Conservation (phyloP, 345 rosid species). For the Angophora floribunda region DNA sequence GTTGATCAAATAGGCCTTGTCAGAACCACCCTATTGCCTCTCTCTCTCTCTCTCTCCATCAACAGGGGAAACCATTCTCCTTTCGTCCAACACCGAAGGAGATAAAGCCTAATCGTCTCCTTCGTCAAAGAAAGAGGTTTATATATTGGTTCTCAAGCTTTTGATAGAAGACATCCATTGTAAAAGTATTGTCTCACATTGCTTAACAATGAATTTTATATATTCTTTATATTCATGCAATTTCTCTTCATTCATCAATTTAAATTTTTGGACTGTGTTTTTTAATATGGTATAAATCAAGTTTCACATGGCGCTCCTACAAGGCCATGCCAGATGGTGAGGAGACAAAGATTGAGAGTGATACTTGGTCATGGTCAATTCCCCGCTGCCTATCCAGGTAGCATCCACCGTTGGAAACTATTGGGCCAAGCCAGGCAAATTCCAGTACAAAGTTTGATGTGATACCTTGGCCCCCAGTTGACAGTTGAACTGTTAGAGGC, state of each 20-base stretch:
- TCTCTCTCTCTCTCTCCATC: background rate
- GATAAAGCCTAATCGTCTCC: background rate
- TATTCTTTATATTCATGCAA: background rate
- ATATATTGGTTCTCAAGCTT: background rate
- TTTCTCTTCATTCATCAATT: background rate
- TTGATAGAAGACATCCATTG: background rate
- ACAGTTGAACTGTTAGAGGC: background rate
- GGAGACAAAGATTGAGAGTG: background rate
- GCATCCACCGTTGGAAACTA: background rate
- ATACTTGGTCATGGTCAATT: background rate
- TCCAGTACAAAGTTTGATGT: background rate
- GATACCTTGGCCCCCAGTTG: background rate
- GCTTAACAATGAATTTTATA: background rate
- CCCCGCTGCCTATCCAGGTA: background rate
- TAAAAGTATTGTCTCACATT: background rate
- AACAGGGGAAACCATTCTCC: background rate
- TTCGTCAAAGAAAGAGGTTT: background rate
- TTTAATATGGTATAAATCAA: background rate
- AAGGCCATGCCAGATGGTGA: background rate
- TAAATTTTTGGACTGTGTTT: background rate
- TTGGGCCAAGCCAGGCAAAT: background rate
- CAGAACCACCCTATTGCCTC: background rate
- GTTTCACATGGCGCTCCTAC: accelerated
- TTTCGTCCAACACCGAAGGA: background rate
- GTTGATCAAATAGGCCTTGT: background rate